A percentile compares a stretch with the other conserved stretches of the same genome.
Evolutionary conservation across 257 asterid genomes (phyloP).

Genomic region (Nicotiana benthamiana): DNA sequence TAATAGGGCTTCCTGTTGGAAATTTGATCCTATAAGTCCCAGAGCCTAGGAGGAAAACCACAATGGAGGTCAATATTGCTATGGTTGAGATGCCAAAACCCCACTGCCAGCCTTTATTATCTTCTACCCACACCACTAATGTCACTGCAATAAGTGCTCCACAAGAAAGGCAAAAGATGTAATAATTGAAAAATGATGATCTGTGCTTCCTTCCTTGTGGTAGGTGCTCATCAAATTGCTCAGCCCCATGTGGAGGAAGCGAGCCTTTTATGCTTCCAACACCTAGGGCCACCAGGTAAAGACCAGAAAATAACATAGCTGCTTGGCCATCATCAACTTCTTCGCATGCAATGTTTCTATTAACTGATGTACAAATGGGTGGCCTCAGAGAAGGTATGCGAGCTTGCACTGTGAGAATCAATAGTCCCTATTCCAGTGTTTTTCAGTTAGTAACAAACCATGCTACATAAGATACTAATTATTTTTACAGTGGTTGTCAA

Average conservation of each 20-base stretch:
- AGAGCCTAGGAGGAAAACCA: slow-evolving; percentile 65
- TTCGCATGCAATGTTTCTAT: slow-evolving; percentile 42
- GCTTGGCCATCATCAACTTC: slow-evolving; percentile 39
- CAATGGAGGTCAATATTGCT: slow-evolving; percentile 52
- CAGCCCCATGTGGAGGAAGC: slow-evolving; percentile 86
- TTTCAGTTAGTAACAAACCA: background rate
- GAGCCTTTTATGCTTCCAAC: slow-evolving; percentile 90
- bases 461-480: background rate
- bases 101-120: slow-evolving; percentile 90
- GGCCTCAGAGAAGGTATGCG: slow-evolving; percentile 44
- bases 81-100: slow-evolving; percentile 63
- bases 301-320: slow-evolving; percentile 53
- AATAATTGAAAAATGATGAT: slow-evolving; percentile 77
- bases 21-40: slow-evolving; percentile 53
- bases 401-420: slow-evolving; percentile 78
- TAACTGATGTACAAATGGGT: slow-evolving; percentile 32
- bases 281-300: slow-evolving; percentile 71
- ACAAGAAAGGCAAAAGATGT: slow-evolving; percentile 66
- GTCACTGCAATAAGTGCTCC: slow-evolving; percentile 81
- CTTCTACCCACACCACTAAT: slow-evolving; percentile 79
- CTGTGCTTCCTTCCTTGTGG: slow-evolving; percentile 63
- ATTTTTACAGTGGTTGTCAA: background rate
- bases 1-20: slow-evolving; percentile 74
- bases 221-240: slow-evolving; percentile 63
- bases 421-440: slow-evolving; percentile 49